Conservation (phyloP, 2,329 filamentous ascomycete genomes). For the Aspergillus sp. region DNA sequence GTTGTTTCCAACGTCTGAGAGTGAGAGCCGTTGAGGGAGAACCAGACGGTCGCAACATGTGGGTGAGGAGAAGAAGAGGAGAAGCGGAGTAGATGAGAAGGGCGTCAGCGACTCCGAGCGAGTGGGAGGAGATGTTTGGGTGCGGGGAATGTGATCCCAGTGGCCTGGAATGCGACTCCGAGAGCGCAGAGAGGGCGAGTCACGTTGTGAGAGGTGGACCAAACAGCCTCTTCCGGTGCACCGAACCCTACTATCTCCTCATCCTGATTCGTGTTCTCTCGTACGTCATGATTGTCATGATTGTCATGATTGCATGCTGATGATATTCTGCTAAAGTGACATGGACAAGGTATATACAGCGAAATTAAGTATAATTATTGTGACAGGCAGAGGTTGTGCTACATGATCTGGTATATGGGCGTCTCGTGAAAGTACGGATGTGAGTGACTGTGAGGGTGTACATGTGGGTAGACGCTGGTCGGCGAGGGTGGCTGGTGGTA, state of each 20-base stretch:
- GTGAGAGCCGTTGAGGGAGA: background rate
- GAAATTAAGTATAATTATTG: background rate
- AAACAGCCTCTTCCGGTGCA: background rate
- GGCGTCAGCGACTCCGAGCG: too few relatives aligned
- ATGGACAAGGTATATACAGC: background rate
- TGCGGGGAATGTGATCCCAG: background rate
- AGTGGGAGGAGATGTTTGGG: background rate
- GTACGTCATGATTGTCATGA: background rate
- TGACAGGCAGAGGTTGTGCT: background rate
- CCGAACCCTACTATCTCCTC: background rate
- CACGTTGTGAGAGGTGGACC: background rate
- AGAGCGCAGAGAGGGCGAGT: background rate
- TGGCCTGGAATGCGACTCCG: background rate
- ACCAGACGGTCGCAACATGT: background rate
- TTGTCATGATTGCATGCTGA: too few relatives aligned
- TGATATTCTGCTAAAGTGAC: background rate
- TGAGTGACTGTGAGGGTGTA: background rate
- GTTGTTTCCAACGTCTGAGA: background rate
- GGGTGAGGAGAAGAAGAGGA: background rate
- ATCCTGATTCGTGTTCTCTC: background rate
- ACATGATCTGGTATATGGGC: slow-evolving; percentile 8
- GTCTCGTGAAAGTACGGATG: background rate
- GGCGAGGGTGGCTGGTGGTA: background rate
- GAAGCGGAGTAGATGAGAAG: too few relatives aligned
- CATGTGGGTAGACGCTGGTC: background rate